phyloP scores from a whole-genome alignment of 352 stramenopile genomes.

The Phytophthora podocarpi region DNA sequence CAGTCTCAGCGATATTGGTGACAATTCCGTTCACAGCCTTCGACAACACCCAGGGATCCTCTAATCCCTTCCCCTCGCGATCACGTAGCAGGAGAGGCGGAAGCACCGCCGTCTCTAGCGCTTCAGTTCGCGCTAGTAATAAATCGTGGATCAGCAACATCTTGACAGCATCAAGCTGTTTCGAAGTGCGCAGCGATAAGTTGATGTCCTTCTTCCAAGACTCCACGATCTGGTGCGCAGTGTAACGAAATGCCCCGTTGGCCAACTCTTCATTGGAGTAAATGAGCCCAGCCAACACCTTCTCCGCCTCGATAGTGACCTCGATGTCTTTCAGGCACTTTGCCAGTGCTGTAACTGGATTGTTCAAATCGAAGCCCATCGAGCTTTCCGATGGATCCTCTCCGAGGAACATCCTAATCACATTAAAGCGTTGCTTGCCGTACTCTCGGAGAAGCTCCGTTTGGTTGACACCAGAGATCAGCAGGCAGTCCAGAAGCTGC shows the following conservation, averaged over 20 bases:
- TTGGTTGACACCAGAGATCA: slow-evolving; percentile 59
- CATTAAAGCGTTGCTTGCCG: slow-evolving; percentile 69
- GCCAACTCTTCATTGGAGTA: slow-evolving; percentile 69
- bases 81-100: slow-evolving; percentile 72
- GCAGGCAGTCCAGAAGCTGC: slow-evolving; percentile 68
- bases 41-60: slow-evolving; percentile 72
- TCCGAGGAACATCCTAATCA: slow-evolving; percentile 57
- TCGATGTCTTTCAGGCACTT: slow-evolving; percentile 55
- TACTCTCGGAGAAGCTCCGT: slow-evolving; percentile 66
- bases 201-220: slow-evolving; percentile 54
- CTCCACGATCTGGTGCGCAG: slow-evolving; percentile 57
- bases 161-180: slow-evolving; percentile 52
- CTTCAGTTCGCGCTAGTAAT: slow-evolving; percentile 32
- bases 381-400: slow-evolving; percentile 35
- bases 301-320: slow-evolving; percentile 63
- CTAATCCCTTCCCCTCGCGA: slow-evolving; percentile 55
- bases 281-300: slow-evolving; percentile 48
- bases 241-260: slow-evolving; percentile 65
- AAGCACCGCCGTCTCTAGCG: slow-evolving; percentile 46
- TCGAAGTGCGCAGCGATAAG: slow-evolving; percentile 15
- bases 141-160: slow-evolving; percentile 67
- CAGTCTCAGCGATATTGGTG: slow-evolving; percentile 40
- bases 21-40: slow-evolving; percentile 51
- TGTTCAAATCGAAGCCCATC: slow-evolving; percentile 43
- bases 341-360: slow-evolving; percentile 41